Conservation (phyloP, 192 early-diverging fungal genomes). For the Linnemannia elongata region DNA sequence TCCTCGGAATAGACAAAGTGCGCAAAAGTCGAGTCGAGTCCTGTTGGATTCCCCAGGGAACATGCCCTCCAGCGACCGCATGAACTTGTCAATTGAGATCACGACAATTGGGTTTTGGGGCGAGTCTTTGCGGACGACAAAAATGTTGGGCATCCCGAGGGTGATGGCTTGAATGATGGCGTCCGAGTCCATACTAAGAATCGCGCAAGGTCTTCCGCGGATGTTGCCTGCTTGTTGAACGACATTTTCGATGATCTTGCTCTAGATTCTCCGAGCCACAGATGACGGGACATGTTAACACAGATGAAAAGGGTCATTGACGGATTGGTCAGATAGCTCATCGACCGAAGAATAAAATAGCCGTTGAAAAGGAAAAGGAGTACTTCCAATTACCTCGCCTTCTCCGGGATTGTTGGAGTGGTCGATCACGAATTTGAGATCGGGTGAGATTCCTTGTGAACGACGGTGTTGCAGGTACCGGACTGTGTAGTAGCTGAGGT, state of each 20-base stretch:
- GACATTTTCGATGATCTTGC: slow-evolving; percentile 57
- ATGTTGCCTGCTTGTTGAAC: slow-evolving; percentile 42
- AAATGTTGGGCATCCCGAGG: slow-evolving; percentile 51
- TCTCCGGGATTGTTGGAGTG: slow-evolving; percentile 56
- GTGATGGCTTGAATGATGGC: slow-evolving; percentile 47
- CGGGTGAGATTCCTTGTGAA: slow-evolving; percentile 33
- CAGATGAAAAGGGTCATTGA: background rate
- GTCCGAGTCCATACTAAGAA: slow-evolving; percentile 56
- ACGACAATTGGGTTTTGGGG: slow-evolving; percentile 15
- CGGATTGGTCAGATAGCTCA: too few species aligned
- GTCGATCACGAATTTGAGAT: slow-evolving; percentile 58
- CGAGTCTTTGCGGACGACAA: slow-evolving; percentile 41
- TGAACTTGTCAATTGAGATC: slow-evolving; percentile 48
- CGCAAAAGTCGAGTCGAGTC: slow-evolving; percentile 45
- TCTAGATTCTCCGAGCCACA: slow-evolving; percentile 10
- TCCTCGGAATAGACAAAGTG: slow-evolving; percentile 49
- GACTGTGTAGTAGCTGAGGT: slow-evolving; percentile 51
- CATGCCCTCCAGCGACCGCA: slow-evolving; percentile 19
- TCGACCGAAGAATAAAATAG: background rate
- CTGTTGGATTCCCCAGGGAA: slow-evolving; percentile 52
- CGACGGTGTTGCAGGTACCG: slow-evolving; percentile 52
- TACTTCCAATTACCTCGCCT: slow-evolving; percentile 46
- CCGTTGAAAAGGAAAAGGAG: background rate
- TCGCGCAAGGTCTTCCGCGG: slow-evolving; percentile 48
- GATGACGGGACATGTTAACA: background rate